Evolutionary conservation across 1,139 yeast species (phyloP).

Genomic region (Yamadazyma sp.): DNA sequence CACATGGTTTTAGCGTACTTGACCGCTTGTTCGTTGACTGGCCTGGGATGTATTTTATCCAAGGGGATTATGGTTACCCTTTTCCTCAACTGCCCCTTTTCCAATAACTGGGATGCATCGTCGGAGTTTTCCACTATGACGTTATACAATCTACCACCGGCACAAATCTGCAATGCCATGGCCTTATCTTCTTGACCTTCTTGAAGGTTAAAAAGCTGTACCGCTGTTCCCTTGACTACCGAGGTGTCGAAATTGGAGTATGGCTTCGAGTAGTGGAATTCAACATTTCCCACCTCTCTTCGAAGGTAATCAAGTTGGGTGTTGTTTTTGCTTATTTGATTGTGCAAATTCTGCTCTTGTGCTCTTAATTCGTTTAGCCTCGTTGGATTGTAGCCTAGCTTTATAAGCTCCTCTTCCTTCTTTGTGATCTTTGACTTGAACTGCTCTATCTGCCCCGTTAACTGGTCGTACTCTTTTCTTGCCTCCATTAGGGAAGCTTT

Average conservation of each 20-base stretch:
- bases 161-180: constrained; percentile 88
- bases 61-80: constrained; percentile 92
- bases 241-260: constrained; percentile 56
- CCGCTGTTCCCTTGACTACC: constrained; percentile 85
- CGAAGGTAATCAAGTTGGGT: constrained; percentile 57
- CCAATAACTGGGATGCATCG: constrained; percentile 79
- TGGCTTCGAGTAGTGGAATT: constrained; percentile 73
- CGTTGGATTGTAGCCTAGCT: constrained; percentile 61
- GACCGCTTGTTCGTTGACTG: constrained; percentile 43
- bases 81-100: constrained; percentile 72
- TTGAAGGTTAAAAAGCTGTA: constrained; percentile 72
- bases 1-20: constrained; percentile 66
- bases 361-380: constrained; percentile 46
- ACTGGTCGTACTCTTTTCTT: constrained; percentile 46
- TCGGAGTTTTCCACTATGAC: constrained; percentile 88
- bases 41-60: constrained; percentile 72
- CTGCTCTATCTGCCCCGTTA: constrained; percentile 43
- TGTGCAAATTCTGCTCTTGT: constrained; percentile 33
- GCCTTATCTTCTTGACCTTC: constrained; percentile 63
- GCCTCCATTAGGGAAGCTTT: constrained; percentile 57
- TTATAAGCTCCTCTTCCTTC: constrained; percentile 46
- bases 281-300: constrained; percentile 70
- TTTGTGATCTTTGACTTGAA: constrained; percentile 38
- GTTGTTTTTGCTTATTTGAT: constrained; percentile 34
- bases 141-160: constrained; percentile 87